These are phyloP conservation scores for Exidia glandulosa DNA, from an alignment of 768 basidiomycete species.

Conservation along the genomic window DNA sequence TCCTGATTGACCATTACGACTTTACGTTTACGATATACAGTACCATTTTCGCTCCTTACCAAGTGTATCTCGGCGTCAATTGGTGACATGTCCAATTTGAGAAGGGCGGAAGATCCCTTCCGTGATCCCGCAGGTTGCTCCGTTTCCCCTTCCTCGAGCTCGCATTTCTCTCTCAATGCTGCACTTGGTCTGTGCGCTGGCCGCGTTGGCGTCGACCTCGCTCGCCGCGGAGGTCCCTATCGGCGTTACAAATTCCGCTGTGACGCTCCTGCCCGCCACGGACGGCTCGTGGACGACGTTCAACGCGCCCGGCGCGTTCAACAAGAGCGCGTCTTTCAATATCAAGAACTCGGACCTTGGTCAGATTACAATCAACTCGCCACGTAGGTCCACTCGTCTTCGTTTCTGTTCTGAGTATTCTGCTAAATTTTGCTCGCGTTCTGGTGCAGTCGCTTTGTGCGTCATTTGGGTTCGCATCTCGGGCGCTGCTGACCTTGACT, in stretches of 20 bases:
- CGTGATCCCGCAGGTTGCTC: too few relatives aligned
- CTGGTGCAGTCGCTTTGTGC: neutral
- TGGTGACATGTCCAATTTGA: too few relatives aligned
- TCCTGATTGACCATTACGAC: too few relatives aligned
- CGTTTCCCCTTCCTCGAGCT: too few relatives aligned
- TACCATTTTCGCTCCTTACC: too few relatives aligned
- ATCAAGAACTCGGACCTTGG: neutral
- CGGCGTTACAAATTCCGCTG: neutral
- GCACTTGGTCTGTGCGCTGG: neutral
- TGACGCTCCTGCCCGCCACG: neutral
- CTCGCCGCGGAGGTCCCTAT: neutral
- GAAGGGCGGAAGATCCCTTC: too few relatives aligned
- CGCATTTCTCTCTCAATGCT: too few relatives aligned
- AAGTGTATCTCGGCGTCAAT: too few relatives aligned
- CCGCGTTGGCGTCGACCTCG: neutral
- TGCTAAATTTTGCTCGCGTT: neutral
- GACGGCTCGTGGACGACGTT: neutral
- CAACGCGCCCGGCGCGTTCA: neutral
- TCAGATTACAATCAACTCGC: neutral
- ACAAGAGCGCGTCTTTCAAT: neutral
- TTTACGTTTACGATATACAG: too few relatives aligned
- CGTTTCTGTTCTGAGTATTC: neutral
- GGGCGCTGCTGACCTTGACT: neutral
- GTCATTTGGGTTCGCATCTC: neutral
- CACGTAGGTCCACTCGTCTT: neutral